These are phyloP conservation scores for Sphaerobolus stellatus DNA, from an alignment of 1,284 basidiomycete species.

Conservation along the genomic window DNA sequence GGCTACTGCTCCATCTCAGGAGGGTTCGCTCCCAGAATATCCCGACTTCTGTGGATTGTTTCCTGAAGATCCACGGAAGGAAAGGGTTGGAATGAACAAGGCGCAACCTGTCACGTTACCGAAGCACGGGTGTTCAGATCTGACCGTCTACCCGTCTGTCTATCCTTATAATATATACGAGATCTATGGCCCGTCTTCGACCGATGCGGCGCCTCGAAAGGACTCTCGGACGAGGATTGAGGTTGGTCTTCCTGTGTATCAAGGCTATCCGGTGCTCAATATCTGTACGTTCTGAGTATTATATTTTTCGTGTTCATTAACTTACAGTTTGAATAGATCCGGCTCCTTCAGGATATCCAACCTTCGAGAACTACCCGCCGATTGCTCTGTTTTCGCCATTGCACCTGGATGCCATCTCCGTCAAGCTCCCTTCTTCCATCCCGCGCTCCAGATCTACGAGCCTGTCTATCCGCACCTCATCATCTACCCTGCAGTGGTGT, in stretches of 20 bases:
- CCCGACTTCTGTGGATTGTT: slow-evolving; percentile 6
- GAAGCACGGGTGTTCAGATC: background rate
- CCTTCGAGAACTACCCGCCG: slow-evolving; percentile 18
- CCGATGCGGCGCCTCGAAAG: background rate
- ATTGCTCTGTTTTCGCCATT: slow-evolving; percentile 19
- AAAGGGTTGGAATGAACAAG: background rate
- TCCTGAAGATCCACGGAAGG: slow-evolving; percentile 1
- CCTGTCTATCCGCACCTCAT: slow-evolving; percentile 5
- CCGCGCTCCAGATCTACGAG: no score
- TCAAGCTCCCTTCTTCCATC: no score
- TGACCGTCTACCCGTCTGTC: slow-evolving; percentile 28
- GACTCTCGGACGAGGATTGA: background rate
- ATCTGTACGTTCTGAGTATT: slow-evolving; percentile 28
- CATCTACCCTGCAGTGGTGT: slow-evolving; percentile 17
- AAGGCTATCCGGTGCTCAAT: slow-evolving; percentile 32
- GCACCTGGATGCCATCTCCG: background rate
- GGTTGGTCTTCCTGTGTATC: slow-evolving; percentile 10
- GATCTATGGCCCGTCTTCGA: background rate
- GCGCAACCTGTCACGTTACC: slow-evolving; percentile 1
- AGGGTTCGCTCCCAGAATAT: slow-evolving; percentile 25
- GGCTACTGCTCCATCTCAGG: slow-evolving; percentile 12
- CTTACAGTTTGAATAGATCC: background rate
- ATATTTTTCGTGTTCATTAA: slow-evolving; percentile 5
- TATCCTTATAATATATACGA: slow-evolving; percentile 7
- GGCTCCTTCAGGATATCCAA: slow-evolving; percentile 35